Evolutionary conservation across 164 flowering plant genomes (phyloP).

Genomic region (Vitis rupestris): DNA sequence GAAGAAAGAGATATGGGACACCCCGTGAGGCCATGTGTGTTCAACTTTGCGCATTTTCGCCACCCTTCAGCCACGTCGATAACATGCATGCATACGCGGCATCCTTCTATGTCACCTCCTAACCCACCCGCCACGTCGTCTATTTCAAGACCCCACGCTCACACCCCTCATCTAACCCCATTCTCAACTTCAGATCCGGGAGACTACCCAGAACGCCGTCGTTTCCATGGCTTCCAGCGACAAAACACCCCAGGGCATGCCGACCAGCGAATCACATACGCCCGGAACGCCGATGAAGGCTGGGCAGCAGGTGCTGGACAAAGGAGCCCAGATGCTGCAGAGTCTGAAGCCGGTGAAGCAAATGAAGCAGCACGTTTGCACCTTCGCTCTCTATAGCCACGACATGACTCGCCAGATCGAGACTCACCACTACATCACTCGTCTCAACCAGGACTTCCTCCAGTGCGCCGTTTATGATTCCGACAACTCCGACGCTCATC

Average conservation of each 20-base stretch:
- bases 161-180: not conserved
- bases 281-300: constrained; percentile 54
- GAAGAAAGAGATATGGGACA: too few species aligned
- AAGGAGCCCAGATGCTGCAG: constrained; percentile 73
- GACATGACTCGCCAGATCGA: constrained; percentile 86
- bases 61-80: constrained; percentile 14
- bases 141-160: not conserved
- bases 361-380: constrained; percentile 69
- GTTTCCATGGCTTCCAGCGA: constrained; percentile 53
- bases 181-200: not conserved
- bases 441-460: constrained; percentile 79
- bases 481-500: constrained; percentile 53
- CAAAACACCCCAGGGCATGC: constrained; percentile 22
- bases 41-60: not conserved
- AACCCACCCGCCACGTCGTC: not conserved
- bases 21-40: not conserved
- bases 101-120: constrained; percentile 1
- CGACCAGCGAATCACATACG: constrained; percentile 20
- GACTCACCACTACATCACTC: constrained; percentile 69
- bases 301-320: constrained; percentile 49
- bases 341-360: constrained; percentile 69
- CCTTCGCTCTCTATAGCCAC: constrained; percentile 73
- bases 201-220: not conserved
- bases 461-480: constrained; percentile 92
- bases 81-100: constrained; percentile 18